These are phyloP conservation scores for Rhizopus microsporus DNA, from an alignment of 371 early-diverging fungal genomes.

Conservation along the genomic window DNA sequence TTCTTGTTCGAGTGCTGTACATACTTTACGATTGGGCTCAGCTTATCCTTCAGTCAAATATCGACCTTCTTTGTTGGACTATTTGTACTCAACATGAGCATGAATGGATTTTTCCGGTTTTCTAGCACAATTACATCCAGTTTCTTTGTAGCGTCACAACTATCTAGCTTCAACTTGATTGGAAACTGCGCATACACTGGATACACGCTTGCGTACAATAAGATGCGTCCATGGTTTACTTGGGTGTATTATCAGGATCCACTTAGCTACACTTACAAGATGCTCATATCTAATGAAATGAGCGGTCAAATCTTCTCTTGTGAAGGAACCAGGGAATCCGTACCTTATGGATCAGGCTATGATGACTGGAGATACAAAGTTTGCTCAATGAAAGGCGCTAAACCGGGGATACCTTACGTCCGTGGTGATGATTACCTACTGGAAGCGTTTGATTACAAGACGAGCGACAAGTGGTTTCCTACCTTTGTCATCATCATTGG, in stretches of 20 bases:
- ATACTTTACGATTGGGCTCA: constrained; percentile 66
- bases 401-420: constrained; percentile 52
- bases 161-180: constrained; percentile 59
- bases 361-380: constrained; percentile 56
- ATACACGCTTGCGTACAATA: constrained; percentile 61
- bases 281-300: constrained; percentile 75
- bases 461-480: constrained; percentile 32
- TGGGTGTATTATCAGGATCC: constrained; percentile 79
- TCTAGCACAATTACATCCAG: constrained; percentile 53
- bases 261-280: constrained; percentile 67
- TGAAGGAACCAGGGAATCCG: constrained; percentile 33
- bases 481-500: constrained; percentile 29
- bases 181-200: constrained; percentile 63
- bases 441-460: constrained; percentile 49
- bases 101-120: constrained; percentile 47
- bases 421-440: constrained; percentile 62
- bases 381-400: constrained; percentile 60
- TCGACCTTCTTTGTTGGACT: constrained; percentile 52
- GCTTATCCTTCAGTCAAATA: constrained; percentile 50
- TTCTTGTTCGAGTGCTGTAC: constrained; percentile 52
- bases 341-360: constrained; percentile 60
- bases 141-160: constrained; percentile 56
- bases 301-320: constrained; percentile 58
- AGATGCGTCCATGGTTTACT: constrained; percentile 68
- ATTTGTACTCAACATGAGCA: constrained; percentile 49